Evolutionary conservation across 78 protist genomes (phyloP), one percentile per base, ranked within the genome.

Genomic region (Monocercomonoides exilis): DNA sequence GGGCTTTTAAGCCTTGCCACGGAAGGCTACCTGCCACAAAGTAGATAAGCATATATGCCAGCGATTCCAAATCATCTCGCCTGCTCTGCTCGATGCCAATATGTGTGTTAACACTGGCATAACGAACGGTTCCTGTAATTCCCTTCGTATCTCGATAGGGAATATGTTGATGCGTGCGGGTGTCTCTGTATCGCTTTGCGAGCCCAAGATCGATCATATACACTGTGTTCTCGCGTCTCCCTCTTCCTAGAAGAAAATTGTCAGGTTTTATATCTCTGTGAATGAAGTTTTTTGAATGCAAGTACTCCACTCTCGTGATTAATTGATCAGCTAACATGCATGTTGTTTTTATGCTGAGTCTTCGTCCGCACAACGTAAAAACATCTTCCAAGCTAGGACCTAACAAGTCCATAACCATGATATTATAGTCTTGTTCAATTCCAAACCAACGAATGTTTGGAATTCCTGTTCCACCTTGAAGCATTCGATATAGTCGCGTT

Each of bases 381-480:
- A n/a, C n/a, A n/a, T n/a, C n/a, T n/a, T n/a, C n/a, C n/a, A n/a
- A n/a, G n/a, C n/a, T n/a, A 44, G 98, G 99, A 11, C 99, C 99
- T 11, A 97, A 90, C 2, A 98, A 90, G 77, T 97, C 99, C 93
- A 96, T 95, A 33, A 97, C 92, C 93, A 93, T 89, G 33, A 93
- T 92, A 42, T 93, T 91, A 90, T 88, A 91, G 41, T 93, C 92
- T 3, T 98, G 98, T 44, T 97, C 99, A 1, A 93, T 89, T 2
- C 99, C 98, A 88, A 80, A 96, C 96, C 98, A 98, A 77, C 90
- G 93, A 3, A 97, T 96, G 33, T 84, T 80, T 0, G 99, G 99
- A 21, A 97, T 92, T n/a, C 97, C 97, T 1, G 91, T 89, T 1
- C 87, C 87, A 45, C 91, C 91, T 32, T 85, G 70, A 5, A 89